Evolutionary conservation across 169 alveolate species (phyloP), one percentile per base, ranked within the genome.

Genomic region (Cryptosporidium baileyi): DNA sequence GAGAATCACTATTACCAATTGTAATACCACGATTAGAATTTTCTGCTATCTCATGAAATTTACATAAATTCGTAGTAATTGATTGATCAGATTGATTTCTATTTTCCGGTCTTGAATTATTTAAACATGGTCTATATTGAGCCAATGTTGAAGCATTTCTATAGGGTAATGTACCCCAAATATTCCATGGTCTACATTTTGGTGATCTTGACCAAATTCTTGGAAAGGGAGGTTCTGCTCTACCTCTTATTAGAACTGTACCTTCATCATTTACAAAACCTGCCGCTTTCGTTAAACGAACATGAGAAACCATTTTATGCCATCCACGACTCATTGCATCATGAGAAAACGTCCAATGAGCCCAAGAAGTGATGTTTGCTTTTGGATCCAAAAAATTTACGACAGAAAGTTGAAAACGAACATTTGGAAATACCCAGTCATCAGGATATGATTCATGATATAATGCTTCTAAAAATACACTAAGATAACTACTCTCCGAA

Each of bases 221-320:
- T 45, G 96, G 89, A 80, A 92, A 94, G 6, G 97, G 95, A 41
- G 96, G 96, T 67, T 94, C 97, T 3, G 96, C 97, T 89, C 94
- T 94, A 4, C 97, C 97, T 63, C 94, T 82, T 24, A 94, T 90
- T 43, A 94, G 81, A 22, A 94, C 94, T 1, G 97, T 93, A 47
- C 97, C 97, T 43, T 92, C 94, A 2, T 94, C 97, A 82, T 94
- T 96, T 90, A 94, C 89, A 85, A 94, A 94, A 19, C 97, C 97
- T 6, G 94, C 80, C 26, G 95, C 90, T 63, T 90, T 92, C 24
- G 95, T 94, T 40, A 94, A 92, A 22, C 95, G 74, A n/a, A 93
- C 91, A 80, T 94, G 97, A 30, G 93, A 89, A 40, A 94, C 91
- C 97, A 94, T 94, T 88, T 94, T 94, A 81, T 94, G 97, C 97